Base-by-base conservation (phyloP, 2,329 filamentous ascomycete species). In the Aschersonia sp. region DNA sequence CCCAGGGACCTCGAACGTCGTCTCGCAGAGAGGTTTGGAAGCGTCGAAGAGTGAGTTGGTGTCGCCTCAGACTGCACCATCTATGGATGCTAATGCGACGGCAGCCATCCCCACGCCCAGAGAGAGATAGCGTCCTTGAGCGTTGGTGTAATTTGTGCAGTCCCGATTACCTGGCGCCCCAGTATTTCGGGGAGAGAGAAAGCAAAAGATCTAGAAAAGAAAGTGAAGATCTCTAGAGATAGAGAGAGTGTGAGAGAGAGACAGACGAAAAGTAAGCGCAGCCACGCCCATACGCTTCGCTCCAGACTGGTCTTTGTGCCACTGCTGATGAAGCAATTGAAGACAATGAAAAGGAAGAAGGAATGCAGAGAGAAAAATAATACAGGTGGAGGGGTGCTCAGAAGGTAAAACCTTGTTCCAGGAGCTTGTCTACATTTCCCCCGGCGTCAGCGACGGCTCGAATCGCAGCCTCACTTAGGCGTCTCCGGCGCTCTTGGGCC, bases 401-500 rank as follows among this genome's bases (percentile, higher is more conserved):
- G 55, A 70, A 65, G 48, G 68, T 59, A 49, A 75, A 69, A 2
- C 71, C 72, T 51, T 75, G 70, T 60, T 74, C 65, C 54, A 71
- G 64, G 44, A 79, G 54, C 60, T 70, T 71, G 47, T 71, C 65
- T 4, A 79, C 68, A 54, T 89, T 81, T 2, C 84, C 85, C 1
- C 85, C 85, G 0, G 80, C 84, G 9, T 81, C 83, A 48, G 77
- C 70, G 0, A 89, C 78, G 6, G 82, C 83, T 62, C 78, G 78
- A 52, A 83, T 66, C 31, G 84, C 81, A 5, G 80, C 79, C 62
- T 85, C 78, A 57, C 76, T 82, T 48, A 89, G 60, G 60, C 76
- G 74, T 55, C 82, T 68, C 56, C 85, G 72, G 65, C 83, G 82
- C 59, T 96, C 91, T 47, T 77, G 72, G 2, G 87, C 87, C 68